These are phyloP conservation scores for Pleurotus platypus DNA, from an alignment of 768 basidiomycete species.

Conservation along the genomic window DNA sequence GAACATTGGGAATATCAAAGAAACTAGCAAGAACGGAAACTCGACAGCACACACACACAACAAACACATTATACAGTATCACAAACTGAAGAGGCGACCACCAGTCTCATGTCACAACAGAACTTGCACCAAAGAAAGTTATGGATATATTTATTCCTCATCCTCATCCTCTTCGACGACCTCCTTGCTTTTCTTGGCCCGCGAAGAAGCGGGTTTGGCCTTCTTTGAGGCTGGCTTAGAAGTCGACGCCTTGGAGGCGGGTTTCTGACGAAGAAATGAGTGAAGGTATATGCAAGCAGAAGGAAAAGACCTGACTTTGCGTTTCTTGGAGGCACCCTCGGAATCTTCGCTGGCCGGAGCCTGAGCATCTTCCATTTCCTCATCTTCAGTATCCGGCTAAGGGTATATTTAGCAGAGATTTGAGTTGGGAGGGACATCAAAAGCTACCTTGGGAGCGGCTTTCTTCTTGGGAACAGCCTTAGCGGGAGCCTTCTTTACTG, in stretches of 20 bases:
- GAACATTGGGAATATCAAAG: background rate
- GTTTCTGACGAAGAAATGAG: slow-evolving; percentile 26
- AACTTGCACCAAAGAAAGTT: background rate
- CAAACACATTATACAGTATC: slow-evolving; percentile 1
- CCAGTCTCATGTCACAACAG: background rate
- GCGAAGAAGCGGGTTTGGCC: slow-evolving; percentile 38
- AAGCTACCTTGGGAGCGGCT: slow-evolving; percentile 23
- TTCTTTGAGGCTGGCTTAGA: slow-evolving; percentile 45
- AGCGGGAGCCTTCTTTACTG: slow-evolving; percentile 26
- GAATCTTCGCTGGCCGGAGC: slow-evolving; percentile 46
- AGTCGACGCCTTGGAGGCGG: slow-evolving; percentile 30
- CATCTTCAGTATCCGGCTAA: slow-evolving; percentile 21
- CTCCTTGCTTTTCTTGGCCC: slow-evolving; percentile 48
- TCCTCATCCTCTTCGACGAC: slow-evolving; percentile 43
- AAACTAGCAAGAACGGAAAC: background rate
- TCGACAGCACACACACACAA: background rate
- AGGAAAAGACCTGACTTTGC: slow-evolving; percentile 48
- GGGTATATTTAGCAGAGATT: slow-evolving; percentile 27
- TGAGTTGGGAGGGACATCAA: slow-evolving; percentile 9
- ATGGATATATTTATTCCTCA: slow-evolving; percentile 14
- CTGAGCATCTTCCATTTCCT: slow-evolving; percentile 39
- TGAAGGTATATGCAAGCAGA: slow-evolving; percentile 4
- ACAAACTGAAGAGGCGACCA: background rate
- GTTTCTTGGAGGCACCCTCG: slow-evolving; percentile 57
- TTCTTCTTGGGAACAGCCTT: slow-evolving; percentile 21